Evolutionary conservation across 345 rosid species (phyloP).

Genomic region (Geranium rotundifolium): DNA sequence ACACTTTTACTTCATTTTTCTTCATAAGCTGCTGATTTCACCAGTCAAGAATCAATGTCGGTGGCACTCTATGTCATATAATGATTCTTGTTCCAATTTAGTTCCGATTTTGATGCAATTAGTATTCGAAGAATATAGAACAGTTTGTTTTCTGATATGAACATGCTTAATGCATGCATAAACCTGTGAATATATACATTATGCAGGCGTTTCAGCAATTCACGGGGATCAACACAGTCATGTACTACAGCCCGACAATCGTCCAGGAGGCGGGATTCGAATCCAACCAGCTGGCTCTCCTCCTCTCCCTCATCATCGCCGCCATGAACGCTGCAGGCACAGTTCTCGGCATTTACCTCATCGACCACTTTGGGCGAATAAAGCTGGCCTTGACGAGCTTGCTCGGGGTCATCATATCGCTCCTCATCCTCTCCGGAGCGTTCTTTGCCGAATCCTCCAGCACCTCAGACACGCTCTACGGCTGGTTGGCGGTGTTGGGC

Average conservation of each 20-base stretch:
- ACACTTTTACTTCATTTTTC: background rate
- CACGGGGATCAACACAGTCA: constrained; percentile 89
- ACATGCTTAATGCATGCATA: too few relatives aligned
- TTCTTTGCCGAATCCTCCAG: constrained; percentile 42
- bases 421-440: constrained; percentile 53
- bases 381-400: constrained; percentile 76
- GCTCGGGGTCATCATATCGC: constrained; percentile 60
- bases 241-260: constrained; percentile 97
- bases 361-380: constrained; percentile 71
- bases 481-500: constrained; percentile 72
- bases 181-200: too few relatives aligned
- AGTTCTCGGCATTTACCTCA: constrained; percentile 66
- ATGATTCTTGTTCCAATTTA: too few relatives aligned
- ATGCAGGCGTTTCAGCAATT: constrained; percentile 95
- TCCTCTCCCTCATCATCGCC: constrained; percentile 64
- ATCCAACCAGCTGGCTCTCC: constrained; percentile 76
- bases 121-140: too few relatives aligned
- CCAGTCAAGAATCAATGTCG: too few relatives aligned
- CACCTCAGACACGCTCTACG: constrained; percentile 36
- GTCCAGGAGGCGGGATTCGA: constrained; percentile 92
- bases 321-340: constrained; percentile 91
- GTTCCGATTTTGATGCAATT: too few relatives aligned
- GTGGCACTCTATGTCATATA: too few relatives aligned
- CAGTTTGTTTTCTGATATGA: too few relatives aligned
- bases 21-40: too few relatives aligned